phyloP scores from a whole-genome alignment of 139 green algal genomes.

The Tetraselmis striata region DNA sequence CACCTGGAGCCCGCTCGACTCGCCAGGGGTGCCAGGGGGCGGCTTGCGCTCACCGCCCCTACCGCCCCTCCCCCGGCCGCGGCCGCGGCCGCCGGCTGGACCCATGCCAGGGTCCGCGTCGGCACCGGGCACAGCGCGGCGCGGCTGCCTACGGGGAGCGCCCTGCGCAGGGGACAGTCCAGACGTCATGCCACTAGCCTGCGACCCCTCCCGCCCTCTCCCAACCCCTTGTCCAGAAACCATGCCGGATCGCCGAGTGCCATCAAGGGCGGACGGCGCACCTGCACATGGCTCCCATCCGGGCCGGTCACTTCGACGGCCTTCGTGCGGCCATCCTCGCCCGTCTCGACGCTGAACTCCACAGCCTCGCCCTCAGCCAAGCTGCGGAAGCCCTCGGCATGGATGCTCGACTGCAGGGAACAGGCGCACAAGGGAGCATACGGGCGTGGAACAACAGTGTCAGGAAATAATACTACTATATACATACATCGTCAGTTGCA shows the following conservation, averaged over 20 bases:
- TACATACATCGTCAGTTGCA: neutral
- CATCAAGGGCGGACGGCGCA: constrained; percentile 26
- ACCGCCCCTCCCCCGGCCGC: constrained; percentile 19
- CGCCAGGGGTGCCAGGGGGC: constrained; percentile 44
- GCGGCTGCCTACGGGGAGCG: constrained; percentile 13
- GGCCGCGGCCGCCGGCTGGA: constrained; percentile 6
- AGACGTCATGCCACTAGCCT: too few relatives aligned
- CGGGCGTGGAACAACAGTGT: neutral
- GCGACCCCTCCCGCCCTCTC: too few relatives aligned
- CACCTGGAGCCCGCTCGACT: constrained; percentile 48
- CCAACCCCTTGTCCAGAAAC: too few relatives aligned
- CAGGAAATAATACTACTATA: constrained; percentile 2
- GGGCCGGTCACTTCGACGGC: constrained; percentile 87
- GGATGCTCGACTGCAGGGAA: constrained; percentile 76
- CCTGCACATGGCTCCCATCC: constrained; percentile 59
- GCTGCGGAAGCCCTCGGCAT: constrained; percentile 84
- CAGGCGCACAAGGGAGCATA: neutral
- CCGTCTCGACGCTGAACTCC: constrained; percentile 81
- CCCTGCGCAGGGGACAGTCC: too few relatives aligned
- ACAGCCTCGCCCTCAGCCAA: constrained; percentile 84
- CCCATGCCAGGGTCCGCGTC: neutral
- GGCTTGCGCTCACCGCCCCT: constrained; percentile 31
- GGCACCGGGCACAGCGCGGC: neutral
- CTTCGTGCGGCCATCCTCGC: constrained; percentile 82
- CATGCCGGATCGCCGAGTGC: too few relatives aligned